These are phyloP conservation scores for Curvularia hawaiiensis DNA, from an alignment of 2,329 filamentous ascomycete species.

Conservation along the genomic window DNA sequence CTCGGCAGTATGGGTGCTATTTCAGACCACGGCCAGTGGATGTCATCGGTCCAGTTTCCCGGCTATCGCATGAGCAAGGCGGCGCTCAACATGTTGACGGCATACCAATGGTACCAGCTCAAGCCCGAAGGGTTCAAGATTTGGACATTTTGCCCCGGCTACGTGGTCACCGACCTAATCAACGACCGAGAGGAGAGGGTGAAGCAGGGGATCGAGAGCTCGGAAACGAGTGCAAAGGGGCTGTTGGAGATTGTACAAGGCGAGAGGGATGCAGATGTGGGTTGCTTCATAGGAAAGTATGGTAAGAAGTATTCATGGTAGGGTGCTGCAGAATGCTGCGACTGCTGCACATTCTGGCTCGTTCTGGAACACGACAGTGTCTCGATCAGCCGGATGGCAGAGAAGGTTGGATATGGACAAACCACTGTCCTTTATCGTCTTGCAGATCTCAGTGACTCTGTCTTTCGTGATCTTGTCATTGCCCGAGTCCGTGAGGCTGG, in stretches of 20 bases:
- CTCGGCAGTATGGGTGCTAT: slow-evolving; percentile 41
- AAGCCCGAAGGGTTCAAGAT: slow-evolving; percentile 33
- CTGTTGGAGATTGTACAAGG: slow-evolving; percentile 40
- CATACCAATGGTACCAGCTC: slow-evolving; percentile 48
- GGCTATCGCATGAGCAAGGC: slow-evolving; percentile 46
- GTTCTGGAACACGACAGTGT: no score
- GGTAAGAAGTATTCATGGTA: slow-evolving; percentile 30
- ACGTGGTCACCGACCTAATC: slow-evolving; percentile 35
- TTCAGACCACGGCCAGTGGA: slow-evolving; percentile 14
- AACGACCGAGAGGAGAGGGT: slow-evolving; percentile 26
- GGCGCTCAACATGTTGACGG: slow-evolving; percentile 45
- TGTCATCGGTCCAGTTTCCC: slow-evolving; percentile 12
- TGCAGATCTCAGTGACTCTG: no score
- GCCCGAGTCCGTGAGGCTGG: no score
- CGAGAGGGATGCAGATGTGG: slow-evolving; percentile 36
- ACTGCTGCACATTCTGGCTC: no score
- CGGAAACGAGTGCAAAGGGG: slow-evolving; percentile 41
- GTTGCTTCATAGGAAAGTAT: slow-evolving; percentile 30
- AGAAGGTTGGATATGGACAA: no score
- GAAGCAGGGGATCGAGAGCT: slow-evolving; percentile 26
- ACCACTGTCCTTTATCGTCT: no score
- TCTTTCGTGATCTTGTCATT: no score
- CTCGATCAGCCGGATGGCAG: no score
- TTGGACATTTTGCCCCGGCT: slow-evolving; percentile 41
- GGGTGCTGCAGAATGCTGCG: background rate